Conservation (phyloP, 2,329 filamentous ascomycete genomes). For the Chrysoporthe austroafricana region DNA sequence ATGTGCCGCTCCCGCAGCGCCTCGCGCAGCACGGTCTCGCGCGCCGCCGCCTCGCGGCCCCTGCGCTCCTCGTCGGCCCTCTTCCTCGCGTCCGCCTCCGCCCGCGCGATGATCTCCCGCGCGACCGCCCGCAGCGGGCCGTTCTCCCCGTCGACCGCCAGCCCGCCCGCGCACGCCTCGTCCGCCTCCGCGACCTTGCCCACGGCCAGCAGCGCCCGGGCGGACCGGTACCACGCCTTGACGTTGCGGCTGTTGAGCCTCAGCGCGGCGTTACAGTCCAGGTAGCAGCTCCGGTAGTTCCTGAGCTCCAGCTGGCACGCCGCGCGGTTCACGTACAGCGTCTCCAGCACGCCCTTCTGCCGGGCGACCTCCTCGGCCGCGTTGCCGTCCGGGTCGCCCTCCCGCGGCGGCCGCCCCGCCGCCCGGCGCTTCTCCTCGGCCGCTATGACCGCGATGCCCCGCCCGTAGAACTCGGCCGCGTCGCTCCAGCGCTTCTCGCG, state of each 20-base stretch:
- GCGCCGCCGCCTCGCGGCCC: constrained; percentile 55
- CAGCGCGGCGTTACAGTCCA: constrained; percentile 81
- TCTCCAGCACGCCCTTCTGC: constrained; percentile 69
- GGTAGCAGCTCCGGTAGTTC: constrained; percentile 86
- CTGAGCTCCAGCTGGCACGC: constrained; percentile 85
- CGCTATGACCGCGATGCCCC: constrained; percentile 76
- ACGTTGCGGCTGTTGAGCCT: constrained; percentile 78
- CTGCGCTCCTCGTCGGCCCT: constrained; percentile 49
- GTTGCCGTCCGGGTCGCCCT: constrained; percentile 57
- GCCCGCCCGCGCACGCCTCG: constrained; percentile 75
- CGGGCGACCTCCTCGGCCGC: constrained; percentile 59
- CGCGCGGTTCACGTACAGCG: constrained; percentile 83
- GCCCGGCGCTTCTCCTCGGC: constrained; percentile 63
- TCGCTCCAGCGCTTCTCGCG: constrained; percentile 73
- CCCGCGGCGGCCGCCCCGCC: constrained; percentile 38
- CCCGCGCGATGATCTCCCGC: constrained; percentile 64
- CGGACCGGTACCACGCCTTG: constrained; percentile 90
- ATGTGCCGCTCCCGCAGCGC: constrained; percentile 75
- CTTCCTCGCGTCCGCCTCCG: constrained; percentile 44
- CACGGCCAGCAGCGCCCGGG: constrained; percentile 76
- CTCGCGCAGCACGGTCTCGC: constrained; percentile 64
- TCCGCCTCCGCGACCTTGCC: constrained; percentile 79
- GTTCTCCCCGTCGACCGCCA: constrained; percentile 74
- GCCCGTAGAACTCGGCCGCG: constrained; percentile 88
- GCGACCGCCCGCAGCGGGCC: constrained; percentile 65